These are phyloP conservation scores for Pichia sp. DNA, from an alignment of 1,139 yeast species.

Conservation along the genomic window DNA sequence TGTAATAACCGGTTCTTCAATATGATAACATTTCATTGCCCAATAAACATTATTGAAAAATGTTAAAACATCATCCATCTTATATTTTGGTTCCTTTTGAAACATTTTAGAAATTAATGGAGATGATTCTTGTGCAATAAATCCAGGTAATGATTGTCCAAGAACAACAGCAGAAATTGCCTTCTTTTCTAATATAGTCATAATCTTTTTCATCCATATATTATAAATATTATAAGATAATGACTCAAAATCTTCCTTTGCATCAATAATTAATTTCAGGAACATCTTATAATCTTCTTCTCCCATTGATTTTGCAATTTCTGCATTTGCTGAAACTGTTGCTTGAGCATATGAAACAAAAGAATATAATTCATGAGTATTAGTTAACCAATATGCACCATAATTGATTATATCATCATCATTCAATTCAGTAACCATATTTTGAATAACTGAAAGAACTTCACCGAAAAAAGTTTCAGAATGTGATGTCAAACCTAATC, in stretches of 20 bases:
- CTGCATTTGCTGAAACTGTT: slow-evolving; percentile 78
- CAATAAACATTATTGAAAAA: slow-evolving; percentile 87
- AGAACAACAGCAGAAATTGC: slow-evolving; percentile 90
- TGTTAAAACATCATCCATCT: slow-evolving; percentile 91
- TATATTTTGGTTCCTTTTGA: slow-evolving; percentile 53
- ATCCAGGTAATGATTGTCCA: slow-evolving; percentile 94
- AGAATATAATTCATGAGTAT: slow-evolving; percentile 91
- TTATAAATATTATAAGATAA: slow-evolving; percentile 90
- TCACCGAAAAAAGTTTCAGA: slow-evolving; percentile 89
- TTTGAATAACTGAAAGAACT: slow-evolving; percentile 82
- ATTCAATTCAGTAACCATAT: slow-evolving; percentile 58
- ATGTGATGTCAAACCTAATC: slow-evolving; percentile 87
- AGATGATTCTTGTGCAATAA: slow-evolving; percentile 80
- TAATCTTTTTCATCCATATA: slow-evolving; percentile 96
- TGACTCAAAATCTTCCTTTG: slow-evolving; percentile 90
- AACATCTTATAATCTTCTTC: slow-evolving; percentile 88
- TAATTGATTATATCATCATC: slow-evolving; percentile 86
- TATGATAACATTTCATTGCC: slow-evolving; percentile 88
- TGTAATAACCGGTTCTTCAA: slow-evolving; percentile 78
- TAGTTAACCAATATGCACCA: slow-evolving; percentile 97
- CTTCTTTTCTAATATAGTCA: slow-evolving; percentile 83
- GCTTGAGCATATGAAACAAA: slow-evolving; percentile 92
- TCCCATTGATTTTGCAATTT: slow-evolving; percentile 76
- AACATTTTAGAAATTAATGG: slow-evolving; percentile 83
- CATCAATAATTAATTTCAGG: slow-evolving; percentile 80